Evolutionary conservation across 2,329 filamentous ascomycete genomes (phyloP).

Genomic region (Pyrenophora teres): DNA sequence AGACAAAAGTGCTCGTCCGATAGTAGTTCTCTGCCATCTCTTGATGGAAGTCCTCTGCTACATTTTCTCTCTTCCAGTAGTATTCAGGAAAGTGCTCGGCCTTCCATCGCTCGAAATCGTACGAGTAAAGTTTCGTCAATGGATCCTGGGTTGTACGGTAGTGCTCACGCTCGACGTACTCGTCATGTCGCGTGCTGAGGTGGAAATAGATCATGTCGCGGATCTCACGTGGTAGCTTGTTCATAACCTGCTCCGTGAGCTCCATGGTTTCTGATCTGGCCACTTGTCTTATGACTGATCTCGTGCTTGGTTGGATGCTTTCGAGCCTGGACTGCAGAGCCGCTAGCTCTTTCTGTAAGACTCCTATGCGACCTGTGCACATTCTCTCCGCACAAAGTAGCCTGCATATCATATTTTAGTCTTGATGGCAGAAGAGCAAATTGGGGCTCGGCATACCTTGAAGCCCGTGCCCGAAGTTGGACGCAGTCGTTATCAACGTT

Average conservation of each 20-base stretch:
- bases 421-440: background rate
- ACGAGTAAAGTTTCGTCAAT: slow-evolving; percentile 19
- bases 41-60: slow-evolving; percentile 6
- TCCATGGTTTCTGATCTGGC: slow-evolving; percentile 22
- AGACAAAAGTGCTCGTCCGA: slow-evolving; percentile 24
- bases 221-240: slow-evolving; percentile 20
- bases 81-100: slow-evolving; percentile 20
- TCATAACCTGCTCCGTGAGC: slow-evolving; percentile 11
- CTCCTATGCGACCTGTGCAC: slow-evolving; percentile 8
- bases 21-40: slow-evolving; percentile 28
- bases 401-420: slow-evolving; percentile 1
- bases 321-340: slow-evolving; percentile 10
- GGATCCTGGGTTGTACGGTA: slow-evolving; percentile 27
- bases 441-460: background rate
- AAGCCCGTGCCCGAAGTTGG: background rate
- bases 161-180: slow-evolving; percentile 25
- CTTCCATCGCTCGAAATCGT: slow-evolving; percentile 26
- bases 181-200: slow-evolving; percentile 13
- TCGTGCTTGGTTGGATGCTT: slow-evolving; percentile 6
- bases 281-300: slow-evolving; percentile 10
- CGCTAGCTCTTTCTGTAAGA: slow-evolving; percentile 11
- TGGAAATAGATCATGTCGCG: slow-evolving; percentile 28
- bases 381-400: slow-evolving; percentile 4
- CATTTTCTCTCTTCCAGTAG: slow-evolving; percentile 20
- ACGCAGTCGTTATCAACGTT: background rate